Base-by-base conservation (phyloP, 495 filamentous ascomycete species). In the Penicillium canescens region DNA sequence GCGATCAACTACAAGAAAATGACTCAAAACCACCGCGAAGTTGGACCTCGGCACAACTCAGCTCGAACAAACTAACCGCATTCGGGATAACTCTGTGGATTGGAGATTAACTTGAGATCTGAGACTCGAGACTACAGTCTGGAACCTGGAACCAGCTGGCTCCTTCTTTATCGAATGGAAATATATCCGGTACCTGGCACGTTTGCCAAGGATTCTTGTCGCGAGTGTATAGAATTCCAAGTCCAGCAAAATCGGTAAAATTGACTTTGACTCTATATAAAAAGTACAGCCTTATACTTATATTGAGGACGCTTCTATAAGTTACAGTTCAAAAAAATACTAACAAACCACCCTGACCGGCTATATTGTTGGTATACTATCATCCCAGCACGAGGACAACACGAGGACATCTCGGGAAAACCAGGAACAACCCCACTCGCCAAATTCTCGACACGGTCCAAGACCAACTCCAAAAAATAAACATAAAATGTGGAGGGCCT, bases 351-450 rank as follows among this genome's bases (percentile, higher is more conserved):
- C 2, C 7, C 28, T 8, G 7, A 8, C 28, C 8, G 28, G 9
- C 28, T 31, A 9, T 31, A 31, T 7, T 31, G 28, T 10, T 9
- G 28, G 28, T 2, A 7, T 7, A 9, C 6, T 31, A 31, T 31
- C 28, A 31, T 18, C 18, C 18, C 18, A 18, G 18, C 18, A 18
- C 18, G 18, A 18, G 18, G 18, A 18, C 18, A 40, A 42, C 46
- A 66, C 68, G 66, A 68, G 56, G 67, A 69, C 52, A 52, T 52
- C 55, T 69, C 68, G 68, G 68, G 64, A 55, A 54, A 68, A 46
- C 42, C 55, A 71, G 68, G 68, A 54, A 52, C 42, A 41, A 42
- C 39, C 48, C 38, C 55, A 46, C 49, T 58, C 61, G 56, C 55
- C 48, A 52, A 46, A 55, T 68, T 55, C 50, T 66, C 54, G 58